Evolutionary conservation across 106 monocot genomes (phyloP).

Genomic region (Posidonia australis): DNA sequence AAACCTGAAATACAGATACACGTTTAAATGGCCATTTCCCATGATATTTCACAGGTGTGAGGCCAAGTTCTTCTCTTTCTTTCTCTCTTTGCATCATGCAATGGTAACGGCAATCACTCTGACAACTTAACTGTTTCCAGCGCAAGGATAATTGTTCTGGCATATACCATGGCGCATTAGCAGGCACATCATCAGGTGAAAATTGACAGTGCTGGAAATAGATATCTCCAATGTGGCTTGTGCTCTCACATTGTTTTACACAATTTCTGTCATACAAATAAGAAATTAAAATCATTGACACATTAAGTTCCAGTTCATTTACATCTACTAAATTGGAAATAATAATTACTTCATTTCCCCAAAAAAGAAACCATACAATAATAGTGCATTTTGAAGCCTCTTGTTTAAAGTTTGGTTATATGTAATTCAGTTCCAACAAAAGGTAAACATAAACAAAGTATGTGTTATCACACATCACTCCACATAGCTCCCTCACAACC

Average conservation of each 20-base stretch:
- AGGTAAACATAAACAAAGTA: no score
- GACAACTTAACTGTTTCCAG: slow-evolving; percentile 66
- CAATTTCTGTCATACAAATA: slow-evolving; percentile 30
- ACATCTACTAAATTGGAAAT: neutral
- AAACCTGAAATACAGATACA: slow-evolving; percentile 67
- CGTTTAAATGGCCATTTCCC: slow-evolving; percentile 92
- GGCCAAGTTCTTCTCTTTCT: slow-evolving; percentile 47
- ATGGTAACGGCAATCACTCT: slow-evolving; percentile 63
- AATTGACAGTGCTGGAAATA: slow-evolving; percentile 39
- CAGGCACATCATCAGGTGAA: slow-evolving; percentile 24
- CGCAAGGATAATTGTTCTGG: slow-evolving; percentile 59
- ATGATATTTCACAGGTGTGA: slow-evolving; percentile 70
- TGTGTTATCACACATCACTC: no score
- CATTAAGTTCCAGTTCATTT: neutral
- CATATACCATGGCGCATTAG: slow-evolving; percentile 47
- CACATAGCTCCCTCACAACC: no score
- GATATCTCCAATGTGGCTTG: slow-evolving; percentile 23
- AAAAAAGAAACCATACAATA: no score
- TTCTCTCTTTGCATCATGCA: slow-evolving; percentile 78
- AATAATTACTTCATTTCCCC: neutral
- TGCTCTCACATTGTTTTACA: slow-evolving; percentile 41
- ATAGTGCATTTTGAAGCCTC: no score
- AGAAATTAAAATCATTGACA: neutral
- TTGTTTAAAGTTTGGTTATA: no score
- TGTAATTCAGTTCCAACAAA: no score